Evolutionary conservation across 2,329 filamentous ascomycete species (phyloP), one percentile per base, ranked within the genome.

Genomic region (Metarhizium brunneum): DNA sequence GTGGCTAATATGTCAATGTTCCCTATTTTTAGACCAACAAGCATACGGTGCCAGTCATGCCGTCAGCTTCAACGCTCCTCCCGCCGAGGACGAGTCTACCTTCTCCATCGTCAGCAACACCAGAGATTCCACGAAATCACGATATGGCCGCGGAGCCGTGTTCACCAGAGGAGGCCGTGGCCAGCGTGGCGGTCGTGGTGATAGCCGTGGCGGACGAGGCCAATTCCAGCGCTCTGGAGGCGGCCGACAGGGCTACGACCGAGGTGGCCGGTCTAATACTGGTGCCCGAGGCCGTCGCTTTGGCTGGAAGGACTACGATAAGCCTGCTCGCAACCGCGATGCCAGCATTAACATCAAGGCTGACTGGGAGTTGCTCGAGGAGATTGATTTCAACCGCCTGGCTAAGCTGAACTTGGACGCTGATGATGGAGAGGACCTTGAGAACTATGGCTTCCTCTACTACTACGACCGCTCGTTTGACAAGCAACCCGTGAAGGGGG

Each of bases 251-350:
- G 81, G 80, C 64, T 90, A 91, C 68, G 88, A 94, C 66, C 83
- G 83, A 68, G 85, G 87, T 50, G 87, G 85, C 38, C 82, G 90
- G 56, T 79, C 81, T 58, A 83, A 81, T 54, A 80, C 85, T 54
- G 64, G 86, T 65, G 84, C 85, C 49, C 78, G 88, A 61, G 85
- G 90, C 53, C 87, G 94, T 63, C 85, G 94, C 64, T 96, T 96
- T 68, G 94, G 94, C 70, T 97, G 94, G 92, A 95, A 94, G 76
- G 94, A 99, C 71, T 96, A 91, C 71, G 94, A 99, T 78, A 97
- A 97, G 85, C 94, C 94, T 58, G 84, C 92, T 72, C 87, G 94
- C 67, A 96, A 95, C 75, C 89, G 94, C 58, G 94, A 99, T 76
- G 88, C 92, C 11, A 96, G 91, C 40, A 90, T 99, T 69, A 92